Conservation (phyloP, 352 stramenopile genomes). For the Pythium pectinolyticum region DNA sequence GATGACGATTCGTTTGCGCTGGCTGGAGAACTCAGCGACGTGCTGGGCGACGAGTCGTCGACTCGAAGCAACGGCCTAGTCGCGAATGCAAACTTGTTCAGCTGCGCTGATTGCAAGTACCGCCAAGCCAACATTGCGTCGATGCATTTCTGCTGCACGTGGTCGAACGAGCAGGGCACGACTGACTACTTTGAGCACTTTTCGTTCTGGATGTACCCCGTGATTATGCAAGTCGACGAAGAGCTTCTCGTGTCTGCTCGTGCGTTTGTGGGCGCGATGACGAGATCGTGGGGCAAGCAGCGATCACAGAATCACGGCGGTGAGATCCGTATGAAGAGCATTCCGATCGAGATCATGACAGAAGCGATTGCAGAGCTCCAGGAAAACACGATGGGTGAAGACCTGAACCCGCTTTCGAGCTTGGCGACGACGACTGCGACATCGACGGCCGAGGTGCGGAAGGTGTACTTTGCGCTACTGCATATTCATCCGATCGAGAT, state of each 20-base stretch:
- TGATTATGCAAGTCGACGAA: constrained; percentile 86
- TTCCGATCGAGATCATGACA: constrained; percentile 80
- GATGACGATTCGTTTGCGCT: constrained; percentile 8
- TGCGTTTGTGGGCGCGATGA: constrained; percentile 74
- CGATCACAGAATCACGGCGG: constrained; percentile 67
- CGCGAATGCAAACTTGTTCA: constrained; percentile 71
- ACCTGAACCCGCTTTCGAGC: constrained; percentile 79
- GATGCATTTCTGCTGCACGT: constrained; percentile 89
- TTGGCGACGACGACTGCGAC: constrained; percentile 61
- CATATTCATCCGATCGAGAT: constrained; percentile 88
- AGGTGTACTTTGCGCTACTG: constrained; percentile 87
- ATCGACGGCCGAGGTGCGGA: constrained; percentile 70
- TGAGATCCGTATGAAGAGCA: constrained; percentile 81
- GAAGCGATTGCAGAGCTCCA: constrained; percentile 75
- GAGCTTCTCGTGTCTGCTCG: constrained; percentile 73
- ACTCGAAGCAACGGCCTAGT: constrained; percentile 44
- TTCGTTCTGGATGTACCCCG: constrained; percentile 83
- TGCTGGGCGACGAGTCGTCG: constrained; percentile 20
- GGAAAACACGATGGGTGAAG: constrained; percentile 74
- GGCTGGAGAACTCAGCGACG: constrained; percentile 20
- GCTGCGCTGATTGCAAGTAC: constrained; percentile 83
- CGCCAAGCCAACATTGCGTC: constrained; percentile 72
- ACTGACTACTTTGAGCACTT: constrained; percentile 91
- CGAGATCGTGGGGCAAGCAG: constrained; percentile 56
- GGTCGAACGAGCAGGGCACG: constrained; percentile 87